These are phyloP conservation scores for Cadophora malorum DNA, from an alignment of 2,329 filamentous ascomycete species.

Conservation along the genomic window DNA sequence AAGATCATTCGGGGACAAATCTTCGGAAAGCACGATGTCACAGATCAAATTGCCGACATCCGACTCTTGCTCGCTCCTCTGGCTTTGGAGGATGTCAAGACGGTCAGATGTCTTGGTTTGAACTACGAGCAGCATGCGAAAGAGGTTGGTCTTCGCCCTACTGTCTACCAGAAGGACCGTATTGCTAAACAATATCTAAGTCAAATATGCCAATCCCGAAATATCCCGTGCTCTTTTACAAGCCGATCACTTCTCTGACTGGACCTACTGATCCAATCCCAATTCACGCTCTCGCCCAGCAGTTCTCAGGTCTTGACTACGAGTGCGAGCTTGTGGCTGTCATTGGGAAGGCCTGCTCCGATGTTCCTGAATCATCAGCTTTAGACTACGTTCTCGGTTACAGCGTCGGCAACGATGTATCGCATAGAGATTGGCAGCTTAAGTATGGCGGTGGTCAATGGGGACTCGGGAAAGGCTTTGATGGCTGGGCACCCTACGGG, in stretches of 20 bases:
- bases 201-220: conserved; percentile 71
- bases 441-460: conserved; percentile 72
- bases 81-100: conserved; percentile 65
- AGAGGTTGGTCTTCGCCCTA: conserved; percentile 53
- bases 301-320: conserved; percentile 73
- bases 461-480: conserved; percentile 75
- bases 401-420: conserved; percentile 79
- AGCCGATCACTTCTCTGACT: conserved; percentile 69
- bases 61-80: conserved; percentile 67
- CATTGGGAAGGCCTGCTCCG: conserved; percentile 69
- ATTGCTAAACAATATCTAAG: conserved; percentile 41
- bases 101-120: conserved; percentile 72
- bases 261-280: conserved; percentile 72
- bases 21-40: conserved; percentile 69
- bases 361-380: conserved; percentile 70
- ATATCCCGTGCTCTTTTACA: conserved; percentile 77
- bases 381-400: conserved; percentile 79
- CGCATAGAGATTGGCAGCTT: conserved; percentile 78
- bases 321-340: conserved; percentile 80
- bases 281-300: conserved; percentile 69
- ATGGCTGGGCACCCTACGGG: conserved; percentile 77
- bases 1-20: conserved; percentile 69
- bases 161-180: background rate
- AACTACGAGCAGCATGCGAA: conserved; percentile 77
- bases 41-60: conserved; percentile 64